phyloP scores from a whole-genome alignment of 1,284 basidiomycete species.

The Irpex sp. region DNA sequence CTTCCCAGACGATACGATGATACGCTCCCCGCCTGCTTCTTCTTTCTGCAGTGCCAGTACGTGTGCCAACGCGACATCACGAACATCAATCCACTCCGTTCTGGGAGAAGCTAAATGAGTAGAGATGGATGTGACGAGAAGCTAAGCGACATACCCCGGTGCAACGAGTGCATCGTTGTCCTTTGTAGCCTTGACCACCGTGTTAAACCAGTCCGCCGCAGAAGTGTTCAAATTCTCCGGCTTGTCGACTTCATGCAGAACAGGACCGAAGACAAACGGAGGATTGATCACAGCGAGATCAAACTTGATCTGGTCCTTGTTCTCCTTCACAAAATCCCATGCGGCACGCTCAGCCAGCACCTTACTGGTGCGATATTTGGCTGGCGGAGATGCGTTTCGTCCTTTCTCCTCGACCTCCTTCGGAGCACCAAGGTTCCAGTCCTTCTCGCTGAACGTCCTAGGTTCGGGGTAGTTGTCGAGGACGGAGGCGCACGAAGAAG shows the following conservation, averaged over 20 bases:
- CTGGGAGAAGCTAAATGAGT: neutral
- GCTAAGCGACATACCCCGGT: constrained; percentile 15
- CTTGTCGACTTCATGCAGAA: constrained; percentile 45
- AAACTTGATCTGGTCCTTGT: constrained; percentile 46
- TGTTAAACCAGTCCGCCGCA: constrained; percentile 29
- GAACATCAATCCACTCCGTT: constrained; percentile 49
- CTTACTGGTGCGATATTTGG: constrained; percentile 56
- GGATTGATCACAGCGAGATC: constrained; percentile 57
- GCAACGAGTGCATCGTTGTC: constrained; percentile 16
- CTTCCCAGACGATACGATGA: constrained; percentile 12
- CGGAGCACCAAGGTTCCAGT: constrained; percentile 61
- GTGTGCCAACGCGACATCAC: constrained; percentile 58
- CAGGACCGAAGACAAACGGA: constrained; percentile 45
- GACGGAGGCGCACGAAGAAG: constrained; percentile 49
- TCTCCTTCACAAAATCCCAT: constrained; percentile 46
- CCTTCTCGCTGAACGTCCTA: constrained; percentile 33
- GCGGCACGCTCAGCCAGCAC: constrained; percentile 52
- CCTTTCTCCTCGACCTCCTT: constrained; percentile 49
- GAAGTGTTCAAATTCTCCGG: constrained; percentile 53
- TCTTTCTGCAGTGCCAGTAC: constrained; percentile 38
- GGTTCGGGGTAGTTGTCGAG: constrained; percentile 24
- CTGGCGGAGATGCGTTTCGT: constrained; percentile 32
- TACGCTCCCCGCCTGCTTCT: constrained; percentile 17
- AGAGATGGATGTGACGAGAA: neutral
- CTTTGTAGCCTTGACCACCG: constrained; percentile 26